Base-by-base conservation (phyloP, 2,329 filamentous ascomycete genomes). In the Trichoderma afroharzianum region DNA sequence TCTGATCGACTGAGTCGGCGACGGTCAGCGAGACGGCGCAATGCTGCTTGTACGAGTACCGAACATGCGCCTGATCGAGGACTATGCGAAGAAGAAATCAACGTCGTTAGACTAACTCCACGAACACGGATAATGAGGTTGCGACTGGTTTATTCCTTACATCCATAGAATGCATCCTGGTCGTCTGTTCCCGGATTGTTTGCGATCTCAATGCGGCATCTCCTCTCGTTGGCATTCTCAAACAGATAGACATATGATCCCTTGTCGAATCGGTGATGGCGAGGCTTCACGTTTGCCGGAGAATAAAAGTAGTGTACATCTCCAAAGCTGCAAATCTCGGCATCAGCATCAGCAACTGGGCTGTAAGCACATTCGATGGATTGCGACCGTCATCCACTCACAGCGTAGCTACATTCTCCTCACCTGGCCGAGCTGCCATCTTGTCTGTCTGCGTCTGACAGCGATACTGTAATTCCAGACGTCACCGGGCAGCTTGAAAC, bases 291-390 rank as follows among this genome's bases (percentile, higher is more conserved):
- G 6, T 86, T 85, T 3, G 91, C 90, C n/a, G 90, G 86, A 30
- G 88, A 87, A 81, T 94, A 93, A 81, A 90, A 94, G 81, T 94
- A 95, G 80, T 95, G 93, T 68, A 94, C 79, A 77, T 95, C 93
- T 74, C 88, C 91, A 77, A 93, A 94, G 77, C 92, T 95, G 72
- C 67, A 39, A 50, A 36, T 43, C 50, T 5, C 14, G 32, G 15
- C 24, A 26, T 62, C 39, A 72, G 67, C 21, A 39, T 24, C 33
- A 36, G 33, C 36, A 50, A 14, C 9, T 18, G 18, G 28, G 26
- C 32, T 70, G 59, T 63, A 59, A 68, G 28, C 33, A 32, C 26
- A 39, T 21, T 33, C 15, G 32, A 55, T 11, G 14, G 11, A 55
- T 11, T 21, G 11, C 36, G 36, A 43, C 47, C 47, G 15, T 58